Percentiles rank a stretch among this genome's conserved stretches.
Evolutionary conservation across 495 filamentous ascomycete species (phyloP).

Genomic region (Penicillium nucicola): DNA sequence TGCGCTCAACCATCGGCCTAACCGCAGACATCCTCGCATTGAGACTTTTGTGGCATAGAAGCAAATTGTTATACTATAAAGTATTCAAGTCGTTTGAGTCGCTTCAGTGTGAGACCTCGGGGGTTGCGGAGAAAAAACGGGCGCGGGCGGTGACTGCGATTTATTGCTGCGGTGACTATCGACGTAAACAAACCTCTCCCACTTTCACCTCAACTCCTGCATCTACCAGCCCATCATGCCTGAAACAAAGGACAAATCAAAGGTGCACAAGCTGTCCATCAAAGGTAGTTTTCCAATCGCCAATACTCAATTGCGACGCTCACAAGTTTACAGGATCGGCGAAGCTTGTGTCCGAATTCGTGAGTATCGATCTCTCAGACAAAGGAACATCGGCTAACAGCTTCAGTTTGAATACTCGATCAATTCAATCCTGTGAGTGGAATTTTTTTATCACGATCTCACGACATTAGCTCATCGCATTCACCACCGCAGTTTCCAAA

Average conservation of each 20-base stretch:
- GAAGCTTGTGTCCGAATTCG: slow-evolving; percentile 92
- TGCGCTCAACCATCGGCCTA: slow-evolving; percentile 51
- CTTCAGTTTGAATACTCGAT: slow-evolving; percentile 93
- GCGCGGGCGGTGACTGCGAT: slow-evolving; percentile 24
- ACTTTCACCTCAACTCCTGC: slow-evolving; percentile 5
- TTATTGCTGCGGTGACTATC: slow-evolving; percentile 10
- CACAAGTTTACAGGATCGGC: slow-evolving; percentile 57
- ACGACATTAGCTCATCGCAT: slow-evolving; percentile 6
- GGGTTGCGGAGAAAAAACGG: slow-evolving; percentile 29
- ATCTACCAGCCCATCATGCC: slow-evolving; percentile 27
- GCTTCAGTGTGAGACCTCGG: not conserved
- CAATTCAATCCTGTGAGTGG: slow-evolving; percentile 77
- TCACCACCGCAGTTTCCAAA: slow-evolving; percentile 65
- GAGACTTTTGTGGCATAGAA: slow-evolving; percentile 41
- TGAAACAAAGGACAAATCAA: slow-evolving; percentile 79
- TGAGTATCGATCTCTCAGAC: slow-evolving; percentile 40
- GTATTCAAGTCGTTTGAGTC: not conserved
- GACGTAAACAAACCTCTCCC: slow-evolving; percentile 35
- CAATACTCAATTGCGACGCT: slow-evolving; percentile 11
- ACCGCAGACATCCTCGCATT: slow-evolving; percentile 58
- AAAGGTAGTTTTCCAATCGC: slow-evolving; percentile 58
- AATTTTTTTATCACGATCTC: not conserved
- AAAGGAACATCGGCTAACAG: slow-evolving; percentile 13
- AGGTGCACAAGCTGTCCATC: slow-evolving; percentile 88
- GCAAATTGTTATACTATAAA: not conserved